Evolutionary conservation across 176 grass and related monocot species (phyloP), one percentile per base, ranked within the genome.

Genomic region (Typha latifolia): DNA sequence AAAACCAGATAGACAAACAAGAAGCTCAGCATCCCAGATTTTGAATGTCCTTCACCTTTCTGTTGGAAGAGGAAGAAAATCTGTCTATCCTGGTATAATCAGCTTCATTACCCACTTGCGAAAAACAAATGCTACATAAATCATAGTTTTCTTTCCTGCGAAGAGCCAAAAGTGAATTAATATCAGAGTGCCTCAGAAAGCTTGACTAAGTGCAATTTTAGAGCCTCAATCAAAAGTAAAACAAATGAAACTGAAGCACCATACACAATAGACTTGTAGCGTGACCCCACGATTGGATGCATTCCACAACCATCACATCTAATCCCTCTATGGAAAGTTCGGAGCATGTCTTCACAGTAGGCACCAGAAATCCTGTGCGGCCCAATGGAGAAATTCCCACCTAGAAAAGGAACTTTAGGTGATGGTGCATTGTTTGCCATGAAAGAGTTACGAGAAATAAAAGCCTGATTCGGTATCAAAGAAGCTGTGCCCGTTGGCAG

Each of bases 131-230:
- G 51, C 72, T 72, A 78, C 94, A 99, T 62, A 99, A 77, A 78
- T 93, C 94, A 74, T 93, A 99, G 64, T 99, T 76, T 55, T 90
- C 81, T 78, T 83, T 99, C 64, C 94, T 99, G 79, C 66, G 69
- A 74, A 67, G 34, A 61, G 16, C 34, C 4, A 80, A 53, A 15
- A 31, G 53, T 64, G 80, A 47, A 70, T 56, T 69, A 61, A 14
- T 71, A 72, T 19, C 66, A 59, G 20, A 12, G 15, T 59, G 53
- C 18, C 4, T 59, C 18, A 59, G 7, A 49, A 24, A 24, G 37
- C 12, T 14, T 47, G 13, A 16, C 0, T 24, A 21, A 15, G 15
- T 29, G 49, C 14, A 62, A 32, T 64, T 14, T 32, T 16, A 74
- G 7, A 59, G 10, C 53, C n/a, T 57, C 8, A 20, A 57, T 20